Evolutionary conservation across 805 yeast genomes (phyloP).

Genomic region (Ogataea ganodermae): DNA sequence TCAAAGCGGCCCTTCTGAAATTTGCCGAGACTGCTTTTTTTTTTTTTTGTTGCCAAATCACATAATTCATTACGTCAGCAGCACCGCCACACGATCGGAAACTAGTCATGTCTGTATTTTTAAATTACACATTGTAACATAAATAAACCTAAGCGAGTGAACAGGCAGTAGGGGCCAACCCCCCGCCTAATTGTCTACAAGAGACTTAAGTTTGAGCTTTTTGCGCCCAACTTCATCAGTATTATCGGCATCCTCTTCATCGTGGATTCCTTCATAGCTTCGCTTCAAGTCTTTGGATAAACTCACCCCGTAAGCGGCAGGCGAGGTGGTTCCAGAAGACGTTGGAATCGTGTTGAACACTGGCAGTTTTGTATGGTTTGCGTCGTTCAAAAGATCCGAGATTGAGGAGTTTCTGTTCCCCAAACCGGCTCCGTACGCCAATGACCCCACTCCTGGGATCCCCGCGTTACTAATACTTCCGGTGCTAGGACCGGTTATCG

Average conservation of each 20-base stretch:
- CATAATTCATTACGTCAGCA: background rate
- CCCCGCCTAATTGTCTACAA: slow-evolving; percentile 10
- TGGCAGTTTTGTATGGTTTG: slow-evolving; percentile 16
- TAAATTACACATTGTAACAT: background rate
- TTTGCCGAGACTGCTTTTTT: background rate
- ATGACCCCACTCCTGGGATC: background rate
- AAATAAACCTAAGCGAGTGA: background rate
- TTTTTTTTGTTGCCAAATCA: too few relatives aligned
- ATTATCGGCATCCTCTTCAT: slow-evolving; percentile 3
- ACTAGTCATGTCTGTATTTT: too few relatives aligned
- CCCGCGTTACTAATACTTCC: slow-evolving; percentile 6
- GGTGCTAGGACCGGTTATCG: slow-evolving; percentile 14
- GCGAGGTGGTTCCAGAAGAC: slow-evolving; percentile 10
- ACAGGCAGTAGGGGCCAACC: background rate
- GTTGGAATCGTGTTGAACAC: slow-evolving; percentile 1
- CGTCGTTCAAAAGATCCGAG: slow-evolving; percentile 28
- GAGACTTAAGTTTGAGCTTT: slow-evolving; percentile 15
- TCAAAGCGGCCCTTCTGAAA: slow-evolving; percentile 30
- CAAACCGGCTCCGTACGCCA: background rate
- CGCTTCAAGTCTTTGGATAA: slow-evolving; percentile 11
- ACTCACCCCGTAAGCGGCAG: slow-evolving; percentile 5
- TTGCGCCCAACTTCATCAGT: slow-evolving; percentile 11
- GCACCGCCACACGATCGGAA: background rate
- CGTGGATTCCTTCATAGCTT: slow-evolving; percentile 6
- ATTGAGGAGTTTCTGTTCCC: slow-evolving; percentile 31